Evolutionary conservation across 139 green algal species (phyloP).

Genomic region (Raphidocelis subcapitata): DNA sequence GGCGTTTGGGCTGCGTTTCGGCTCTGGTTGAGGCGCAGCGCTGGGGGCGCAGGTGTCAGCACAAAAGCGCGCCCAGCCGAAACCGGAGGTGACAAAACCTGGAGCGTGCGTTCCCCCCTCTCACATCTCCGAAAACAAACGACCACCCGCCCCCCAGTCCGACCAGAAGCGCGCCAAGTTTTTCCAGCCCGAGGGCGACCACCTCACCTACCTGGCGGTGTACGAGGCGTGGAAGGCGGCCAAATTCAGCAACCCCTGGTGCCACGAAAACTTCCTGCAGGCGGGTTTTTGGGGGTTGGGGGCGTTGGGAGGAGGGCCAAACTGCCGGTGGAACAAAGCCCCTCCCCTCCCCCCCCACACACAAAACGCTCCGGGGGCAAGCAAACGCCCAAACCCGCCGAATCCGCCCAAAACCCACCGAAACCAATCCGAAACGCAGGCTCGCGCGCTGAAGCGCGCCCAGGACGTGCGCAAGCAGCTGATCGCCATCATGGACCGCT

Average conservation of each 20-base stretch:
- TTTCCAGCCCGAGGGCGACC: conserved; percentile 95
- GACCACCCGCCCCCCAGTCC: conserved; percentile 53
- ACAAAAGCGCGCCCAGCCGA: too few relatives aligned
- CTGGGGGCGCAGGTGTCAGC: too few relatives aligned
- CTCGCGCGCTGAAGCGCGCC: conserved; percentile 85
- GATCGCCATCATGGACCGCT: conserved; percentile 97
- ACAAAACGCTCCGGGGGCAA: too few relatives aligned
- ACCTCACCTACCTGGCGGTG: conserved; percentile 95
- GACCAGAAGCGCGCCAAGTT: conserved; percentile 97
- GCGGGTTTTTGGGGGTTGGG: conserved; percentile 23
- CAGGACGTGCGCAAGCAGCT: conserved; percentile 97
- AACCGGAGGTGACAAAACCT: too few relatives aligned
- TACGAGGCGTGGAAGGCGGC: conserved; percentile 96
- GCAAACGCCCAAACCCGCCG: too few relatives aligned
- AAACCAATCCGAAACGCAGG: conserved; percentile 65
- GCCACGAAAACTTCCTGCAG: conserved; percentile 95
- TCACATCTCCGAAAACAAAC: too few relatives aligned
- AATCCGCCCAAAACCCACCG: too few relatives aligned
- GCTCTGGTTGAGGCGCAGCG: too few relatives aligned
- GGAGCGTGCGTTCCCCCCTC: too few relatives aligned
- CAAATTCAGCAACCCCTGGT: conserved; percentile 94
- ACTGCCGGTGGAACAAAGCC: too few relatives aligned
- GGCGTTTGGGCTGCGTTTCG: not conserved
- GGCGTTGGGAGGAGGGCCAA: too few relatives aligned
- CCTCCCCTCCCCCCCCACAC: too few relatives aligned